Conservation (phyloP, 2,329 filamentous ascomycete species). For the Clathrospora elynae region DNA sequence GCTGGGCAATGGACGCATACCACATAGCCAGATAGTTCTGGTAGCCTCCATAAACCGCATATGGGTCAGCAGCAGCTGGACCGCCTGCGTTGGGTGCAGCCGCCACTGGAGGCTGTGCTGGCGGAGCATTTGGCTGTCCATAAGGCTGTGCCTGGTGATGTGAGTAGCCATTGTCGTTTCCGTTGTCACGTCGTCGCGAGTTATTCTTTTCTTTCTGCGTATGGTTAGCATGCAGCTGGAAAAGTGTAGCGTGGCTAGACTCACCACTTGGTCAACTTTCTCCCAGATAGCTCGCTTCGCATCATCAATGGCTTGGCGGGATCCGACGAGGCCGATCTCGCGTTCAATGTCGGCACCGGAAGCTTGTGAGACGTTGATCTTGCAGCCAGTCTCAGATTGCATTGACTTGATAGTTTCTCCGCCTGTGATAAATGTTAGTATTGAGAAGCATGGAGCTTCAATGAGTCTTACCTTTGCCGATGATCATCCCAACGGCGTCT, state of each 20-base stretch:
- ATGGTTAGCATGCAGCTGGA: constrained; percentile 21
- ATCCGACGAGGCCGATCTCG: constrained; percentile 84
- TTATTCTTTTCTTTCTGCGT: constrained; percentile 55
- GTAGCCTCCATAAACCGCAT: constrained; percentile 83
- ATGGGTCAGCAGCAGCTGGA: constrained; percentile 54
- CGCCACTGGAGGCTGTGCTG: constrained; percentile 35
- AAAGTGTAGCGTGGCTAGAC: constrained; percentile 41
- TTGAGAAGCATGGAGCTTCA: background rate
- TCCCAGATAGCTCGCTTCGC: constrained; percentile 88
- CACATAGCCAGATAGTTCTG: constrained; percentile 79
- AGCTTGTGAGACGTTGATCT: constrained; percentile 89
- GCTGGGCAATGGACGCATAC: constrained; percentile 71
- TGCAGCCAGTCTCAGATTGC: constrained; percentile 85
- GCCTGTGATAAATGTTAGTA: constrained; percentile 51
- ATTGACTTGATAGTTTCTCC: constrained; percentile 95
- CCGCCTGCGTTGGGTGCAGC: constrained; percentile 56
- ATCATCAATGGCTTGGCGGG: constrained; percentile 73
- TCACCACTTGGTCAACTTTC: constrained; percentile 86
- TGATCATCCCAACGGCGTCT: constrained; percentile 94
- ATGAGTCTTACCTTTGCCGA: constrained; percentile 70
- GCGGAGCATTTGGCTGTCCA: constrained; percentile 42
- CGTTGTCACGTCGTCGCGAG: constrained; percentile 49
- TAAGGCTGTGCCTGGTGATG: constrained; percentile 50
- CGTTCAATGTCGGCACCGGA: constrained; percentile 79
- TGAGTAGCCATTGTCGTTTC: constrained; percentile 54